Percentiles rank a stretch among this genome's conserved stretches.
These are phyloP conservation scores for Neopestalotiopsis rosae DNA, from an alignment of 2,329 filamentous ascomycete species.

Conservation along the genomic window DNA sequence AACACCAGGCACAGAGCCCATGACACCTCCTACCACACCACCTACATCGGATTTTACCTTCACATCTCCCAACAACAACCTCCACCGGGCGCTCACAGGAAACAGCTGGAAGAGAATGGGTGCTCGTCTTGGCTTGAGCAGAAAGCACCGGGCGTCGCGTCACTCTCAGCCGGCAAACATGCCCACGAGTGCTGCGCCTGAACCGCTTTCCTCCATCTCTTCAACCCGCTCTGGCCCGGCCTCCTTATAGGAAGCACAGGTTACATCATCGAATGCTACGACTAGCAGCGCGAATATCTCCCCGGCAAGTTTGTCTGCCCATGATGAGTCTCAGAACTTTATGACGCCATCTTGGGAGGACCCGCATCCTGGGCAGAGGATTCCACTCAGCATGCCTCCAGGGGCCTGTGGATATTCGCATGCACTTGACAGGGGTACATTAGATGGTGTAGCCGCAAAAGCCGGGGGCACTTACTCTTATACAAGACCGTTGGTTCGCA, in stretches of 20 bases:
- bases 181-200: slow-evolving; percentile 43
- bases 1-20: slow-evolving; percentile 61
- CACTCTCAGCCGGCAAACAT: slow-evolving; percentile 50
- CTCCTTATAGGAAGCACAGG: slow-evolving; percentile 64
- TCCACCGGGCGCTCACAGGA: slow-evolving; percentile 59
- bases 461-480: slow-evolving; percentile 34
- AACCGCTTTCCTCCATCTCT: slow-evolving; percentile 47
- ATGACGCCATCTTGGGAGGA: slow-evolving; percentile 44
- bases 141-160: slow-evolving; percentile 54
- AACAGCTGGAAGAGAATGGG: slow-evolving; percentile 71
- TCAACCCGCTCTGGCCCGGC: slow-evolving; percentile 42
- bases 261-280: slow-evolving; percentile 54
- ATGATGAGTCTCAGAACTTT: slow-evolving; percentile 26
- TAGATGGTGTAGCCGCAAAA: slow-evolving; percentile 57
- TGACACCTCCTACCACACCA: slow-evolving; percentile 78
- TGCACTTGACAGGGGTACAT: slow-evolving; percentile 36
- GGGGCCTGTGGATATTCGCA: slow-evolving; percentile 27
- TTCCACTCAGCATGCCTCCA: slow-evolving; percentile 37
- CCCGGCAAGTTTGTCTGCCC: not conserved
- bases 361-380: slow-evolving; percentile 50
- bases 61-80: slow-evolving; percentile 55
- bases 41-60: slow-evolving; percentile 65
- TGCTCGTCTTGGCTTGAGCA: slow-evolving; percentile 63
- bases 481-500: slow-evolving; percentile 29
- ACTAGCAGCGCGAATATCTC: slow-evolving; percentile 32